phyloP scores from a whole-genome alignment of 177 flowering plant species.

The Vitis hybrid region DNA sequence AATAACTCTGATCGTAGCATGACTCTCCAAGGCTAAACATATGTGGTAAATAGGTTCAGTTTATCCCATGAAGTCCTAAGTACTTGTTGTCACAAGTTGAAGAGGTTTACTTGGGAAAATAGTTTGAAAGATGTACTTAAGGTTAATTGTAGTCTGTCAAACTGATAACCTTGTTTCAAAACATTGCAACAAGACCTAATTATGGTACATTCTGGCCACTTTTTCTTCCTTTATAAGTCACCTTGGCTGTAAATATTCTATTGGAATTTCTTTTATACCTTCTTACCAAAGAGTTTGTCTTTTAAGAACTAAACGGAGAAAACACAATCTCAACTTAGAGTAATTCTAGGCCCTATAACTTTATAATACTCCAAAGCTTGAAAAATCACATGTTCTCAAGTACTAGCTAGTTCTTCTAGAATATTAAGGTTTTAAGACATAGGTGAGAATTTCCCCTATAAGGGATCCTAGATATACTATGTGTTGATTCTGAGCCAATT shows the following conservation, averaged over 20 bases:
- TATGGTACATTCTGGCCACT: conserved; percentile 20
- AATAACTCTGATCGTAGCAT: no score
- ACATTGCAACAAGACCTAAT: not conserved
- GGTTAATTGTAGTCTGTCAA: not conserved
- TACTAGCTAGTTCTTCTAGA: no score
- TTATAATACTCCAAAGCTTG: no score
- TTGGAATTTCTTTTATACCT: conserved; percentile 47
- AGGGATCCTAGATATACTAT: no score
- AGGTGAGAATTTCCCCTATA: no score
- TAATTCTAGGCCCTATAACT: no score
- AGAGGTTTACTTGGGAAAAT: conserved; percentile 23
- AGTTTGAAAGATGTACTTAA: not conserved
- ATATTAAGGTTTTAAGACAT: no score
- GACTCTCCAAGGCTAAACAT: no score
- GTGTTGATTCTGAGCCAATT: no score
- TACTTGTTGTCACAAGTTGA: conserved; percentile 32
- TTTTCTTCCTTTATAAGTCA: conserved; percentile 30
- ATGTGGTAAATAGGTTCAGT: not conserved
- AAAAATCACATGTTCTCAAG: no score
- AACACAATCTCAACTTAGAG: no score
- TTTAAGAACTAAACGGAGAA: conserved; percentile 7
- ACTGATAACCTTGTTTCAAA: not conserved
- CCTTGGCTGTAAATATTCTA: conserved; percentile 40
- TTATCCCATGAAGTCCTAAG: conserved; percentile 49
- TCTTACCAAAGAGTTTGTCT: conserved; percentile 13